Percentiles rank a stretch among this genome's conserved stretches.
Conservation (phyloP, 495 filamentous ascomycete species). For the Penicillium robsamsonii region DNA sequence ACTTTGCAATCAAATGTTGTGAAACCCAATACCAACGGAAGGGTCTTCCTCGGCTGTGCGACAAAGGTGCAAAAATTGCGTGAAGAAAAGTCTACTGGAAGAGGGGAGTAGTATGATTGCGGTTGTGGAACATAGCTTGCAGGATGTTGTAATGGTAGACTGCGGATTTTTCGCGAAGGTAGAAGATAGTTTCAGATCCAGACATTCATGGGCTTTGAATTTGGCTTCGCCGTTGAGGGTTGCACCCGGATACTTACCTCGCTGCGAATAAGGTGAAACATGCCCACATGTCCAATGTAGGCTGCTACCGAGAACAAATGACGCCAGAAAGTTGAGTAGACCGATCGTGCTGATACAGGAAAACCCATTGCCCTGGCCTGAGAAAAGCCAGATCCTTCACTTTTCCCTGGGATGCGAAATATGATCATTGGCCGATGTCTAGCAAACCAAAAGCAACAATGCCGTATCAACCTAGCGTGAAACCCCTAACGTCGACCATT, state of each 20-base stretch:
- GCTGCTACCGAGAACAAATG: neutral
- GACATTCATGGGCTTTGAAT: neutral
- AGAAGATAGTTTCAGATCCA: slow-evolving; percentile 7
- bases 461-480: neutral
- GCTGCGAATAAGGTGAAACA: slow-evolving; percentile 1
- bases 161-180: neutral
- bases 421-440: neutral
- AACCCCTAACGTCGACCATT: too few species aligned
- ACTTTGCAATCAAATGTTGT: slow-evolving; percentile 23
- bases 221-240: slow-evolving; percentile 8
- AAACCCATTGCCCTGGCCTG: neutral
- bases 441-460: neutral
- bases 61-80: neutral
- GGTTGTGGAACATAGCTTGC: slow-evolving; percentile 1
- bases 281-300: slow-evolving; percentile 2
- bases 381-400: neutral
- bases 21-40: neutral
- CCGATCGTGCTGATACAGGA: neutral
- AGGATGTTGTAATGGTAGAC: neutral
- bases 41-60: neutral
- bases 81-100: neutral
- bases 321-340: neutral
- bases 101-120: neutral
- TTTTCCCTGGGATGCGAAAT: neutral
- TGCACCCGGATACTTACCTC: slow-evolving; percentile 12